phyloP scores from a whole-genome alignment of 73 alveolate genomes.

The Diophrys appendiculata region DNA sequence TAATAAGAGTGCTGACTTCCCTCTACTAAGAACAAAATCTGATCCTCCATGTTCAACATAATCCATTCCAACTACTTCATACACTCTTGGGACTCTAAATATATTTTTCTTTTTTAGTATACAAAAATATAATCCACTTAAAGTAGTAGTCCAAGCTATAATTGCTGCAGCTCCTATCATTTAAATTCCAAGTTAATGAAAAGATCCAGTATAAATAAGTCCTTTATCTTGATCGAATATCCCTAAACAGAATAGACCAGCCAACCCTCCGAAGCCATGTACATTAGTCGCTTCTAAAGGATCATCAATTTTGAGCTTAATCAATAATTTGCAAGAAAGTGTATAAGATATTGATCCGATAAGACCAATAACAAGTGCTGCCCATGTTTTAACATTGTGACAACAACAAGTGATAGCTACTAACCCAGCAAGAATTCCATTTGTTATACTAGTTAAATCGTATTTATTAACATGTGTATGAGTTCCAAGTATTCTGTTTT shows the following conservation, averaged over 20 bases:
- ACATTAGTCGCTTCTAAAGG: constrained; percentile 36
- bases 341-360: constrained; percentile 8
- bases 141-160: too few species aligned
- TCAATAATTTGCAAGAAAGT: not conserved
- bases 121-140: too few species aligned
- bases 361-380: constrained; percentile 22
- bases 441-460: constrained; percentile 22
- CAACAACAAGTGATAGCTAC: constrained; percentile 47
- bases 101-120: not conserved
- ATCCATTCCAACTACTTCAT: constrained; percentile 12
- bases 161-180: too few species aligned
- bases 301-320: constrained; percentile 21
- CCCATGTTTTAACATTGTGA: constrained; percentile 15
- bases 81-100: constrained; percentile 12
- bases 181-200: too few species aligned
- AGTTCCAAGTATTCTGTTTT: constrained; percentile 11
- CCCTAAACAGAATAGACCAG: constrained; percentile 42
- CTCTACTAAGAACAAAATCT: too few species aligned
- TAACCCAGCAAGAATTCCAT: constrained; percentile 39
- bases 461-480: constrained; percentile 9
- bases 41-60: constrained; percentile 14
- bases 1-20: too few species aligned
- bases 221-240: constrained; percentile 53
- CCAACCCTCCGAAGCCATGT: constrained; percentile 32
- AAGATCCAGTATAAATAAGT: too few species aligned